Base-by-base conservation (phyloP, 2,329 filamentous ascomycete species). In the Phyllosticta capitalensis region DNA sequence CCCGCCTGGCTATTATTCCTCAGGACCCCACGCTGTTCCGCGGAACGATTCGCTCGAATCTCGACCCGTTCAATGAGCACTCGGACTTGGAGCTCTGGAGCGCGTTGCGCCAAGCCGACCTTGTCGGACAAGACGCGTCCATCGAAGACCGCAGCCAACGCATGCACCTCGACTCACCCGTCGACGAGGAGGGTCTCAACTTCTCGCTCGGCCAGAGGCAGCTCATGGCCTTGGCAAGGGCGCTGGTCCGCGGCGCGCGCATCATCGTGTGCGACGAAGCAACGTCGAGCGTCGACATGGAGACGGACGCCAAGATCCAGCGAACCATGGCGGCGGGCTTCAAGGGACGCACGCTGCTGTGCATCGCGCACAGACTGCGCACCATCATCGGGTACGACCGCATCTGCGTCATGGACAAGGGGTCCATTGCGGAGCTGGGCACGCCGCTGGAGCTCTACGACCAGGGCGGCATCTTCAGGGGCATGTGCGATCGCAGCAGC, bases 191-290 rank as follows among this genome's bases (percentile, higher is more conserved):
- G 75, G 94, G 94, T 0, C 81, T 96, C 62, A 97, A 97, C 74
- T 96, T 96, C 78, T 95, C 90, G 0, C 85, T 97, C 9, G 92
- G 92, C 6, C 92, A 97, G 75, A 85, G 94, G 2, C 94, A 97
- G 74, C 83, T 97, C 54, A 95, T 97, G 88, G 94, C 94, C 1
- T 81, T 99, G 1, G 92, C 92, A 0, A 86, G 94, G 0, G 94
- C 94, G 0, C 83, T 99, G 2, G 92, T 97, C 4, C 86, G 92
- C 45, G 85, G 87, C 51, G 88, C 87, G 0, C 90, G 88, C 66
- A 96, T 97, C 74, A 96, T 97, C 66, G 87, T 99, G 55, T 96
- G 92, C 73, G 94, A 99, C 76, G 94, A 99, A 74, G 94, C 94
- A 0, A 99, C 94, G 0, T 90, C 87, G 1, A 89, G 84, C 0